These are phyloP conservation scores for Trebouxiophyceae sp. DNA, from an alignment of 163 green algal genomes.

Conservation along the genomic window DNA sequence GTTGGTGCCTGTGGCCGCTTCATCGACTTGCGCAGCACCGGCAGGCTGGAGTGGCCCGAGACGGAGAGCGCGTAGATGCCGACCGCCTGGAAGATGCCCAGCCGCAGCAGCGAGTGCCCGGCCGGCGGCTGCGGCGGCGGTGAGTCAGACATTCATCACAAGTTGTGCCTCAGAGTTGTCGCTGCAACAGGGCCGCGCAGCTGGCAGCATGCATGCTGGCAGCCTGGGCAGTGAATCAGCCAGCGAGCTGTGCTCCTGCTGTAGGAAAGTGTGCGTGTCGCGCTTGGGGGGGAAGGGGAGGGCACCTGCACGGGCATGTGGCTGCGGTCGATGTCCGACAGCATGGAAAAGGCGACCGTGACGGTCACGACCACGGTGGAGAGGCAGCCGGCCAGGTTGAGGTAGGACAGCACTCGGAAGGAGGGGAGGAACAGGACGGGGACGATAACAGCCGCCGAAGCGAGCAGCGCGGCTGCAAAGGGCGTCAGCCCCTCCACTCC, in stretches of 20 bases:
- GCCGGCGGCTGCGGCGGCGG: conserved; percentile 23
- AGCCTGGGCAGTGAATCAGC: too few species aligned
- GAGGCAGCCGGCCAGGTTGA: conserved; percentile 21
- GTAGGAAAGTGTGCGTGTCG: too few species aligned
- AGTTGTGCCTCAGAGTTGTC: too few species aligned
- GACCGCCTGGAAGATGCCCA: conserved; percentile 26
- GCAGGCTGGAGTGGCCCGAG: conserved; percentile 43
- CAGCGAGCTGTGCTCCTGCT: too few species aligned
- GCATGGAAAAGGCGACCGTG: conserved; percentile 14
- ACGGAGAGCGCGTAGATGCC: conserved; percentile 43
- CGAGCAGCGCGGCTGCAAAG: conserved; percentile 1
- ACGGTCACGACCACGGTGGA: conserved; percentile 22
- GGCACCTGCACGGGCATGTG: conserved; percentile 24
- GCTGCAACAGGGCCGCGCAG: too few species aligned
- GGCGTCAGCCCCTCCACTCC: conserved; percentile 4
- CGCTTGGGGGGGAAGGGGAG: too few species aligned
- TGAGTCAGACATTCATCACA: too few species aligned
- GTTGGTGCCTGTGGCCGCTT: conserved; percentile 19
- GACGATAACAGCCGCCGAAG: neutral
- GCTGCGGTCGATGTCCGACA: conserved; percentile 21
- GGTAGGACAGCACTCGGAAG: conserved; percentile 23
- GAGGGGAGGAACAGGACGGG: conserved; percentile 25
- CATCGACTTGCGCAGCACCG: conserved; percentile 41
- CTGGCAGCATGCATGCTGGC: too few species aligned
- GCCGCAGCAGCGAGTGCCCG: neutral